These are phyloP conservation scores for Chlamydomonas incerta DNA, from an alignment of 139 green algal genomes.

Conservation along the genomic window DNA sequence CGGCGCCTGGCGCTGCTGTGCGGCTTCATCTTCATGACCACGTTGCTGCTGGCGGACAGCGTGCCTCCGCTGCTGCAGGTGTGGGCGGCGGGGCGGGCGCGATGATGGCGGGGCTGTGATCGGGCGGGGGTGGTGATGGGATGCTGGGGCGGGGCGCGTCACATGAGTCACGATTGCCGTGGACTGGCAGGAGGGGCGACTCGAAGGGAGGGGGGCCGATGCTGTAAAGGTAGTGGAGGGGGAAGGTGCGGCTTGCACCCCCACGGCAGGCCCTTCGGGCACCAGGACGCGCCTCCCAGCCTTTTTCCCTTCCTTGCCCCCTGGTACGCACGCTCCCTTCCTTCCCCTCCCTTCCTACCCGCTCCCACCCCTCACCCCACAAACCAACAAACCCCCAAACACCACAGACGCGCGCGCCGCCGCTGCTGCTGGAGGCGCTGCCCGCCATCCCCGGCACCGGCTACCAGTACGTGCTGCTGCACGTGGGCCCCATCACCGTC, in stretches of 20 bases:
- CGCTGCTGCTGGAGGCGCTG: conserved; percentile 54
- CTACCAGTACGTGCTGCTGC: conserved; percentile 78
- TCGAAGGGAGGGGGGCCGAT: no score
- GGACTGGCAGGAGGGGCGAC: no score
- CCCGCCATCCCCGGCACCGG: conserved; percentile 28
- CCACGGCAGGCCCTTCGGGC: no score
- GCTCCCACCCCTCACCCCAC: background rate
- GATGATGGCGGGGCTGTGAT: background rate
- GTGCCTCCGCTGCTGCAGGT: conserved; percentile 74
- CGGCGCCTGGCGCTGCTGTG: conserved; percentile 67
- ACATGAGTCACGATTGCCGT: no score
- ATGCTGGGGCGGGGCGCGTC: no score
- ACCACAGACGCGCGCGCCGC: conserved; percentile 35
- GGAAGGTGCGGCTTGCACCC: no score
- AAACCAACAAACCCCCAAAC: no score
- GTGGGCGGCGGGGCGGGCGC: no score
- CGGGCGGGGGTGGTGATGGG: background rate
- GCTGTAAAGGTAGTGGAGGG: no score
- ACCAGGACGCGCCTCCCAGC: no score
- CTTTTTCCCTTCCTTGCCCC: no score
- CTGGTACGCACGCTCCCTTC: no score
- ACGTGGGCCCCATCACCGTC: conserved; percentile 77
- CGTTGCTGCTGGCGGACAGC: conserved; percentile 67
- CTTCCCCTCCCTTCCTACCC: background rate
- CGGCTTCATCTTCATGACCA: conserved; percentile 72